Evolutionary conservation across 139 green algal genomes (phyloP), one percentile per base, ranked within the genome.

Genomic region (Coccomyxa sp.): DNA sequence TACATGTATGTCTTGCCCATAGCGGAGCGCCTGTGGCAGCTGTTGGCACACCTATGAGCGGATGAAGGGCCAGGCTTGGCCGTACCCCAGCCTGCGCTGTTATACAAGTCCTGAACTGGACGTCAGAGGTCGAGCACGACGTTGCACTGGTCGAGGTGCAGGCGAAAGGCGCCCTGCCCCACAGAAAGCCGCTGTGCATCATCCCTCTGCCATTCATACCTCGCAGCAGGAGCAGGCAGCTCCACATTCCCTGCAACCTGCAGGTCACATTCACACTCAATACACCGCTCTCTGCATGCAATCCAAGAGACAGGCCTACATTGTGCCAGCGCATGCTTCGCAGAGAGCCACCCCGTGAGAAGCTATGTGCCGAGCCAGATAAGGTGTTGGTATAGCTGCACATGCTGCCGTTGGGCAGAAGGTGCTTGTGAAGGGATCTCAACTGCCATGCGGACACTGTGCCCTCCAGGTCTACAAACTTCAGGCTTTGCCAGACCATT

Each of bases 111-210:
- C n/a, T n/a, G n/a, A n/a, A n/a, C n/a, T n/a, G n/a, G n/a, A n/a
- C 40, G 29, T 84, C 75, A 86, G 0, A 90, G n/a, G 38, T 89
- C 64, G 39, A 95, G 55, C 2, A 90, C 50, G 0, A 81, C 76
- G 69, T 89, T 85, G n/a, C 93, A 31, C 69, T 91, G 78, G 33
- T 78, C 85, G 8, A 89, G 39, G 40, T 86, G 82, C 55, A 90
- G 58, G 39, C 81, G 55, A 41, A 89, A 85, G n/a, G 82, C 70
- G 6, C 84, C 84, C n/a, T 89, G 75, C 10, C 84, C 84, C 31
- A 87, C 38, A 18, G 39, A 39, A 8, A 89, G 55, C 39, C 64
- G n/a, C 0, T 75, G 58, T 1, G 58, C 36, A 50, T 78, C n/a
- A 35, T 35, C 58, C 37, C 58, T 35, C 31, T 64, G 55, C 24